phyloP scores from a whole-genome alignment of 306 rosid genomes.

The Cicer cuneatum region DNA sequence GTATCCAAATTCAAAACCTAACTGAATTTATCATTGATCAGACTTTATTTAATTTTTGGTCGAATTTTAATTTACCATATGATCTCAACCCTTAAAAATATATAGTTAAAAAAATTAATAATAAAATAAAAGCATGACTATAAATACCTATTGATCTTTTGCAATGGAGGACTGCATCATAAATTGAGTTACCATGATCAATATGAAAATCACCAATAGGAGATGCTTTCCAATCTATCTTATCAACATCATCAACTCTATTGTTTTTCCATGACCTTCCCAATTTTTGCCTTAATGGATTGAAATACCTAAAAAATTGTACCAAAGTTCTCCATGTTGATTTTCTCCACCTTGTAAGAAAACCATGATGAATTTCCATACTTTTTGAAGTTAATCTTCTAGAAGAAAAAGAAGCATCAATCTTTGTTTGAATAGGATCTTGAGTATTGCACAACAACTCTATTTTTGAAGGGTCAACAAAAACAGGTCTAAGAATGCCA shows the following conservation, averaged over 20 bases:
- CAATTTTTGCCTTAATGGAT: constrained; percentile 38
- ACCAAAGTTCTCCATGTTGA: constrained; percentile 44
- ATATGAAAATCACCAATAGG: constrained; percentile 47
- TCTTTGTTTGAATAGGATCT: constrained; percentile 39
- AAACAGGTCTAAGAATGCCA: constrained; percentile 57
- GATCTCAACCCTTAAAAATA: no score
- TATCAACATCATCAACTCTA: constrained; percentile 53
- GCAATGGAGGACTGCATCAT: constrained; percentile 78
- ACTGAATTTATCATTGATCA: no score
- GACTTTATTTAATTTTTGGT: no score
- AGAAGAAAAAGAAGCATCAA: constrained; percentile 43
- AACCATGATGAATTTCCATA: constrained; percentile 39
- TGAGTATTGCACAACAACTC: constrained; percentile 1
- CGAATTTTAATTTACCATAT: no score
- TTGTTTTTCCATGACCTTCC: constrained; percentile 47
- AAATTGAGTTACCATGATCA: constrained; percentile 60
- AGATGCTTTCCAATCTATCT: constrained; percentile 48
- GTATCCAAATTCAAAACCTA: no score
- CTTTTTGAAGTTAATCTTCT: constrained; percentile 32
- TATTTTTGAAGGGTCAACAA: constrained; percentile 35
- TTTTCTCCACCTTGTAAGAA: constrained; percentile 50
- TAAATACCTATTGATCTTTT: constrained; percentile 66
- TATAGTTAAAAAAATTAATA: no score
- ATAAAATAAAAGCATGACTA: not conserved
- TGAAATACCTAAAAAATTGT: constrained; percentile 41